Evolutionary conservation across 208 protist species (phyloP), one percentile per base, ranked within the genome.

Genomic region (Spironucleus salmonicida): DNA sequence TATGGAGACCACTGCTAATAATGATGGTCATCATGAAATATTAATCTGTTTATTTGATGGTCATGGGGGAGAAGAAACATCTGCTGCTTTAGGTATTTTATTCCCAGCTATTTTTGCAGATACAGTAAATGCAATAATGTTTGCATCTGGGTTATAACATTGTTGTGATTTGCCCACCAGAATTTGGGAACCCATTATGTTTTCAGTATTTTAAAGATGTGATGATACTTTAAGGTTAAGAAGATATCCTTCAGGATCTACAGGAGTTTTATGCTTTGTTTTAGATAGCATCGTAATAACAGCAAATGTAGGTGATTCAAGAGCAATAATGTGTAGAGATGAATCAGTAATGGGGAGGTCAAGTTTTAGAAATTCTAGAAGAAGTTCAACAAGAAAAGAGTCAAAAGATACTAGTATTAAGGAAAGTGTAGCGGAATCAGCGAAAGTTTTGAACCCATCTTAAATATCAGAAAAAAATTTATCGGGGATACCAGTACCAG

Each of bases 231-330:
- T 77, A n/a, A 7, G 27, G 9, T 0, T 30, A 32, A 53, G 19
- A n/a, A 53, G 57, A 35, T 1, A 67, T 4, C 40, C 67, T 11
- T 2, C 45, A 29, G 75, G 75, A 38, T 75, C 75, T 39, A 77
- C 75, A 11, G 75, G 27, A 41, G n/a, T 64, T 64, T 2, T 77
- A n/a, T 32, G 4, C 19, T 62, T 66, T 9, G 9, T 62, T 35
- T 1, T 64, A 30, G 57, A 62, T 1, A 53, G 32, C 30, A 19
- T 64, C n/a, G n/a, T 77, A 38, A 49, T 58, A 1, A 1, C 32
- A 1, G 53, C 53, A 23, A 77, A 77, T 64, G 39, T 34, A 32
- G 75, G 75, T 4, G 75, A 77, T 58, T 77, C 75, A 9, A 1
- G 53, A 1, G 53, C 75, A 2, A 19, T 77, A 15, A 34, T 77